Evolutionary conservation across 129 eudicot species (phyloP).

Genomic region (Chrysanthemum seticuspe): DNA sequence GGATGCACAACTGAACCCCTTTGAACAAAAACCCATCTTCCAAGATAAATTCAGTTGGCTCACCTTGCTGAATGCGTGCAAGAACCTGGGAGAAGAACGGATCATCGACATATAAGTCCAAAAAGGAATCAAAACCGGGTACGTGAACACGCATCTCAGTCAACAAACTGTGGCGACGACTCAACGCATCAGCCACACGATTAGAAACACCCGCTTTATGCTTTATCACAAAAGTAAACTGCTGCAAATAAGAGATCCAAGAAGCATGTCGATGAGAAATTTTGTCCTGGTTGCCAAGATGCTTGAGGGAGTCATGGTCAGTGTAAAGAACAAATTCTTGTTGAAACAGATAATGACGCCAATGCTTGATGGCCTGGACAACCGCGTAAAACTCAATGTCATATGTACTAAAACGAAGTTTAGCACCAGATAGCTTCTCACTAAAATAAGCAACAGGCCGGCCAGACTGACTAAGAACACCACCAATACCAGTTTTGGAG

Average conservation of each 20-base stretch:
- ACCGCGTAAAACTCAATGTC: slow-evolving; percentile 20
- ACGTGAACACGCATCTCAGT: not conserved
- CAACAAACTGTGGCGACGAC: slow-evolving; percentile 9
- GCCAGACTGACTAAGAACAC: not conserved
- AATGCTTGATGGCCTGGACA: slow-evolving; percentile 12
- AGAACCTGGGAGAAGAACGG: not conserved
- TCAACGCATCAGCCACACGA: slow-evolving; percentile 15
- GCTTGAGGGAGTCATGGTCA: slow-evolving; percentile 13
- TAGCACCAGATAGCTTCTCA: slow-evolving; percentile 5
- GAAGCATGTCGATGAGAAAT: slow-evolving; percentile 16
- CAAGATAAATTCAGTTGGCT: too few species aligned
- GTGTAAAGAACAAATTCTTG: slow-evolving; percentile 3
- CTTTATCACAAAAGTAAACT: slow-evolving; percentile 7
- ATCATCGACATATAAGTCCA: not conserved
- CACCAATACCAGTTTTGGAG: slow-evolving; percentile 12
- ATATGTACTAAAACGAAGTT: slow-evolving; percentile 8
- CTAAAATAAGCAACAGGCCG: slow-evolving; percentile 13
- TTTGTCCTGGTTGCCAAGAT: not conserved
- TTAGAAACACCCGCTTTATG: slow-evolving; percentile 4
- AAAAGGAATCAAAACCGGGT: slow-evolving; percentile 9
- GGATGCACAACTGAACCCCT: not conserved
- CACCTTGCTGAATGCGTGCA: not conserved
- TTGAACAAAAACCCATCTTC: not conserved
- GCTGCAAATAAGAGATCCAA: slow-evolving; percentile 12
- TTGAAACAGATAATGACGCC: not conserved